Evolutionary conservation across 2,329 filamentous ascomycete genomes (phyloP), one percentile per base, ranked within the genome.

Genomic region (Plectosphaerella plurivora): DNA sequence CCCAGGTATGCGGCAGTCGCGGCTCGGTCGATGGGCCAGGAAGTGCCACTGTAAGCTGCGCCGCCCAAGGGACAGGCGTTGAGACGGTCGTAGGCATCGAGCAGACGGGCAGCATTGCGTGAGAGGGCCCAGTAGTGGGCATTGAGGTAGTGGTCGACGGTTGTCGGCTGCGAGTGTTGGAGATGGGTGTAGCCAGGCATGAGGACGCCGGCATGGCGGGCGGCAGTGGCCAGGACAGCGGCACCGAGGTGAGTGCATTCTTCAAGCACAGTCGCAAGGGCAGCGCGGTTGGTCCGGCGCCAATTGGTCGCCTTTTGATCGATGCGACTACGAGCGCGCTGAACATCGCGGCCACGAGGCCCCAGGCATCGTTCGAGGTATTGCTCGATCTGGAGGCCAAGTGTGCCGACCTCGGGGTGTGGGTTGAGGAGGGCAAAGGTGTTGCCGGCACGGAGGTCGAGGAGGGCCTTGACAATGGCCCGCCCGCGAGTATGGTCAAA

Each of bases 151-250:
- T 47, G 45, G 28, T 47, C 45, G 28, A 47, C 18, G 16, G 45
- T 47, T 15, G 45, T 47, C 15, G 45, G 45, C 12, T 47, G 45
- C 14, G 45, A 47, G 45, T 47, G 45, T 9, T 47, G 45, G 4
- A 47, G n/a, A 15, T 47, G 45, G 8, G 45, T 47, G 18, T 47
- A 47, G 7, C 45, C 45, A 8, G 45, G 45, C 45, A 47, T 47
- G 6, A 47, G 45, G 3, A 18, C 25, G 45, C 45, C 45, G n/a
- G 28, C 28, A 8, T 47, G 18, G 11, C 45, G 45, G 11, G 28
- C 25, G 9, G 45, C 45, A 15, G 45, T 37, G 15, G 45, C 8
- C 6, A 47, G 18, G 11, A 47, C n/a, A 11, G 28, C 45, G 16
- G 45, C 28, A 12, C 25, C n/a, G 14, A 47, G 45, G 14, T n/a